A percentile compares a stretch with the other conserved stretches of the same genome.
phyloP scores from a whole-genome alignment of 2,329 filamentous ascomycete genomes.

The Cladosporium cucumerinum region DNA sequence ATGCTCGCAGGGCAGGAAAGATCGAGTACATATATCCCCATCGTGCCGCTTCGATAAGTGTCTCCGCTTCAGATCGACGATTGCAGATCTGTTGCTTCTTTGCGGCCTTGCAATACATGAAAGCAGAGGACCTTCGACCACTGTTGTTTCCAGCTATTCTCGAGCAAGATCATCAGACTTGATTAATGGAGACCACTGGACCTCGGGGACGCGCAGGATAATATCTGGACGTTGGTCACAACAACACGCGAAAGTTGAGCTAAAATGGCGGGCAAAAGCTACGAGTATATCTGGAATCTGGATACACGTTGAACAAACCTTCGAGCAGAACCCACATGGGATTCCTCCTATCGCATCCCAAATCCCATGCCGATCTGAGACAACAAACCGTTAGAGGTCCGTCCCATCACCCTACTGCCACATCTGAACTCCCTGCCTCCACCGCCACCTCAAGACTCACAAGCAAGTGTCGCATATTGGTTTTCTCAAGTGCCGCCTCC shows the following conservation, averaged over 20 bases:
- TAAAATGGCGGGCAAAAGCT: background rate
- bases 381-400: background rate
- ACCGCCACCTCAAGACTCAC: background rate
- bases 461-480: background rate
- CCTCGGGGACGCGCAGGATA: background rate
- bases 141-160: background rate
- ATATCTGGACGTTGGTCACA: background rate
- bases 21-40: conserved; percentile 9
- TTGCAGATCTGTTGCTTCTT: conserved; percentile 12
- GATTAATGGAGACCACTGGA: background rate
- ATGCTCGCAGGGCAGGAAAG: background rate
- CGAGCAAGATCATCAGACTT: background rate
- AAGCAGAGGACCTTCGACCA: background rate
- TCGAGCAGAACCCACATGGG: background rate
- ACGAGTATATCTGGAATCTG: background rate
- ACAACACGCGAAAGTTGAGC: background rate
- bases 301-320: background rate
- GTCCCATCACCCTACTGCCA: background rate
- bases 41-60: background rate
- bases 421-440: background rate
- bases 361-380: background rate
- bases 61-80: conserved; percentile 10
- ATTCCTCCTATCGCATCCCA: background rate
- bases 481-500: background rate
- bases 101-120: background rate